Evolutionary conservation across 2,329 filamentous ascomycete species (phyloP).

Genomic region (Hypocreales sp.): DNA sequence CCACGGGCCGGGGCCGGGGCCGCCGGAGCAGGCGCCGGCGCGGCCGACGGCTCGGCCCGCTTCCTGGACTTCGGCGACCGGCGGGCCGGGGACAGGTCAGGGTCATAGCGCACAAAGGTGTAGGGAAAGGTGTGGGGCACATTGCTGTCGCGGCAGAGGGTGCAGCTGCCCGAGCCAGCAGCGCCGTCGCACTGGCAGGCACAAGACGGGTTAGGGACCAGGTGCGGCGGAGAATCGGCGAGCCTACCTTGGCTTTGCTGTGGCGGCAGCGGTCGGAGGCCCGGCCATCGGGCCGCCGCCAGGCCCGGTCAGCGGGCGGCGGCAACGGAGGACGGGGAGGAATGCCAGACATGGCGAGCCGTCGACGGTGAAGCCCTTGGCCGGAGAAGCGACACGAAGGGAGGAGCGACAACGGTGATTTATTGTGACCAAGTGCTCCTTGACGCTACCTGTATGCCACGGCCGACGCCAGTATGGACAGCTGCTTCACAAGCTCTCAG

Average conservation of each 20-base stretch:
- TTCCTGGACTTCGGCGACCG: conserved; percentile 21
- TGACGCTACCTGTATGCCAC: too few relatives aligned
- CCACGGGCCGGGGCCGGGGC: neutral
- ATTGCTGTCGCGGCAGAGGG: conserved; percentile 16
- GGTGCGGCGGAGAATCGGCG: conserved; percentile 2
- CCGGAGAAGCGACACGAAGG: too few relatives aligned
- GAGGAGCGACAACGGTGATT: too few relatives aligned
- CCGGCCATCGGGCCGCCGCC: conserved; percentile 10
- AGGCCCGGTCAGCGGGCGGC: conserved; percentile 3
- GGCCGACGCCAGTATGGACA: too few relatives aligned
- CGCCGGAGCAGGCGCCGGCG: conserved; percentile 3
- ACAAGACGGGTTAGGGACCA: neutral
- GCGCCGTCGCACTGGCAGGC: conserved; percentile 12
- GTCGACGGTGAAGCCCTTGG: too few relatives aligned
- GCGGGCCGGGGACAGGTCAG: conserved; percentile 20
- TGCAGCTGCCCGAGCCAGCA: conserved; percentile 10
- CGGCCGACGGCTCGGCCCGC: conserved; percentile 5
- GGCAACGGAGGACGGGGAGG: conserved; percentile 6
- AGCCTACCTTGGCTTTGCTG: conserved; percentile 18
- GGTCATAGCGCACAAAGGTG: conserved; percentile 17
- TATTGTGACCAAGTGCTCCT: too few relatives aligned
- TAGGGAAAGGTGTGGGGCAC: conserved; percentile 21
- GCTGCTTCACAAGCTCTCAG: too few relatives aligned
- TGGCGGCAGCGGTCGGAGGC: conserved; percentile 20
- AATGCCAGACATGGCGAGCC: conserved; percentile 6